phyloP scores from a whole-genome alignment of 331 rosid species.

The Pyracantha coccinea region DNA sequence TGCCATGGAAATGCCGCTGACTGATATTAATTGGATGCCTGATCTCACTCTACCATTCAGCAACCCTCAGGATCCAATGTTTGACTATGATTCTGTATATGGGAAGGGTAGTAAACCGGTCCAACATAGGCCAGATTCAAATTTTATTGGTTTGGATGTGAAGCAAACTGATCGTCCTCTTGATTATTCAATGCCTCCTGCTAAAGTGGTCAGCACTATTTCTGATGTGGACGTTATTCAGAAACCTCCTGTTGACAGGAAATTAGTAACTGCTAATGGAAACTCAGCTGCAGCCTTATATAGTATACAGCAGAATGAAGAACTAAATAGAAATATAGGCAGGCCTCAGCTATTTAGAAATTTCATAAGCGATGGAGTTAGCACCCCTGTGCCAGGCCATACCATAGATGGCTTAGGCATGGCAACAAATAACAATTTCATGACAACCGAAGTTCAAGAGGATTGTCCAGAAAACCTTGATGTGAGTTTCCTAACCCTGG shows the following conservation, averaged over 20 bases:
- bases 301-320: not conserved
- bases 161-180: not conserved
- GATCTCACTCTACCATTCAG: slow-evolving; percentile 7
- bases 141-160: not conserved
- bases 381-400: not conserved
- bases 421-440: not conserved
- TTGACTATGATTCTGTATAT: not conserved
- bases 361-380: not conserved
- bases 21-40: not conserved
- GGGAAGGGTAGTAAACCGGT: not conserved
- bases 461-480: slow-evolving; percentile 3
- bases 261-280: not conserved
- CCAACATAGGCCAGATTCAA: not conserved
- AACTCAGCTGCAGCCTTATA: not conserved
- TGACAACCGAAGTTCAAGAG: not conserved
- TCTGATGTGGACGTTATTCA: not conserved
- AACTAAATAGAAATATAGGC: not conserved
- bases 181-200: slow-evolving; percentile 2
- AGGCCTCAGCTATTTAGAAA: slow-evolving; percentile 8
- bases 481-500: slow-evolving; percentile 12
- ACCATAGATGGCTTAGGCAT: not conserved
- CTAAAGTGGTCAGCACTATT: not conserved
- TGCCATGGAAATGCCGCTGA: not conserved
- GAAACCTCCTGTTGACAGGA: not conserved
- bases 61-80: not conserved